phyloP scores from a whole-genome alignment of 495 filamentous ascomycete species.

The Tuber melanosporum region DNA sequence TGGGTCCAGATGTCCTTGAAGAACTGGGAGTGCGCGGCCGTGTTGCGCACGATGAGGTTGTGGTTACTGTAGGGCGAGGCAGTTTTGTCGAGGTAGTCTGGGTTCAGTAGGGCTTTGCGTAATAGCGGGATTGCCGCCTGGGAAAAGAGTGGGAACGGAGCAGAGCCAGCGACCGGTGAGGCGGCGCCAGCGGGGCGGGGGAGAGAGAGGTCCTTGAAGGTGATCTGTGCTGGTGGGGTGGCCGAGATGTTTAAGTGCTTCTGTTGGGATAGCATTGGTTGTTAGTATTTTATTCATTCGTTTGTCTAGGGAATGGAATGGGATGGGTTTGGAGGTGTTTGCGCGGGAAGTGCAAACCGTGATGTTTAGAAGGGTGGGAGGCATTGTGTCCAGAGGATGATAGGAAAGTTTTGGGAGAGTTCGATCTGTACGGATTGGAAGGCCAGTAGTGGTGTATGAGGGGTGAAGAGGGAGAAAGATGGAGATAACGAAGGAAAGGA shows the following conservation, averaged over 20 bases:
- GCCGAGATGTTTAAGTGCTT: constrained; percentile 5
- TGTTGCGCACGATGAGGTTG: constrained; percentile 42
- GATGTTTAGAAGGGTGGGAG: not conserved
- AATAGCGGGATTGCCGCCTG: constrained; percentile 20
- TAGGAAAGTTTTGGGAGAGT: not conserved
- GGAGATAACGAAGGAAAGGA: not conserved
- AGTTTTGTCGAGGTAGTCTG: constrained; percentile 17
- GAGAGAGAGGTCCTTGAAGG: constrained; percentile 19
- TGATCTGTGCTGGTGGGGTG: not conserved
- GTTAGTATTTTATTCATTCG: not conserved
- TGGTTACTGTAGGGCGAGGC: constrained; percentile 10
- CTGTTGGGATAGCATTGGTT: not conserved
- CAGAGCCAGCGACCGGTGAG: constrained; percentile 16
- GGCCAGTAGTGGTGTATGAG: not conserved
- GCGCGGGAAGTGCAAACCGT: not conserved
- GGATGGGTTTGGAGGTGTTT: not conserved
- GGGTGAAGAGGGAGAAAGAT: not conserved
- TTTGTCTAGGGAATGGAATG: not conserved
- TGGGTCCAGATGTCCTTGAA: constrained; percentile 42
- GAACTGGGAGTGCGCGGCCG: constrained; percentile 40
- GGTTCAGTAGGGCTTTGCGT: constrained; percentile 18
- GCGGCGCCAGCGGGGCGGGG: constrained; percentile 6
- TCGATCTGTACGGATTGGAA: not conserved
- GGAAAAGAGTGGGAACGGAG: constrained; percentile 15
- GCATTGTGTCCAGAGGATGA: not conserved